Evolutionary conservation across 2,329 filamentous ascomycete genomes (phyloP), one percentile per base, ranked within the genome.

Genomic region (Trichoderma sp.): DNA sequence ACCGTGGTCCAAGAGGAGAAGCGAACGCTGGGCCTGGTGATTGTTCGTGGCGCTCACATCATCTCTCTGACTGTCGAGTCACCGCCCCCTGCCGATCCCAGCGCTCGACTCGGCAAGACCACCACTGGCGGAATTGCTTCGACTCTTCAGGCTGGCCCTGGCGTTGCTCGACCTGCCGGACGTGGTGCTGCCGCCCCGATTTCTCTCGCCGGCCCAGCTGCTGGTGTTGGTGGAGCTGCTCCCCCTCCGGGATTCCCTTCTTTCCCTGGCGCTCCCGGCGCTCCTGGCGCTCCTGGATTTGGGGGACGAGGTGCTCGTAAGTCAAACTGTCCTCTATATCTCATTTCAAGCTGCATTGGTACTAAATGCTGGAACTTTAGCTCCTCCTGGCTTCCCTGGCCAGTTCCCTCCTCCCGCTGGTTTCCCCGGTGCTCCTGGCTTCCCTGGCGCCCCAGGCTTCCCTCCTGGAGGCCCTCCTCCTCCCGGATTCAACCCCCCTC

Each of bases 1-100:
- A 87, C 91, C 59, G 86, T 97, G 75, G 94, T 97, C 83, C 89
- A 91, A 16, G 95, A 99, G 83, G 96, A 98, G 83, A 98, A 98
- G 86, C 91, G 96, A 76, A 97, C 94, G n/a, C 88, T 99, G 43
- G 96, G 96, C 69, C 86, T 99, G 72, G 94, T 93, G 21, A 99
- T 99, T 75, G 89, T 99, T 72, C 93, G 96, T 76, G 96, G 96
- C 76, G 93, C 94, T 68, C 92, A 97, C 75, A 96, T 99, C 71
- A 92, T 99, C 72, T 97, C 94, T 26, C 88, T 97, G 71, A 97
- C 95, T 10, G 94, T 97, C 72, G 96, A 99, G 78, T 96, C 95
- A 69, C 95, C 96, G 67, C 96, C 96, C 58, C 95, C 96, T 11
- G 93, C 94, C 76, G 96, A 99, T 77, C 95, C 96, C 66, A 93